These are phyloP conservation scores for Pilatotrama ljubarskyi DNA, from an alignment of 768 basidiomycete species.

Conservation along the genomic window DNA sequence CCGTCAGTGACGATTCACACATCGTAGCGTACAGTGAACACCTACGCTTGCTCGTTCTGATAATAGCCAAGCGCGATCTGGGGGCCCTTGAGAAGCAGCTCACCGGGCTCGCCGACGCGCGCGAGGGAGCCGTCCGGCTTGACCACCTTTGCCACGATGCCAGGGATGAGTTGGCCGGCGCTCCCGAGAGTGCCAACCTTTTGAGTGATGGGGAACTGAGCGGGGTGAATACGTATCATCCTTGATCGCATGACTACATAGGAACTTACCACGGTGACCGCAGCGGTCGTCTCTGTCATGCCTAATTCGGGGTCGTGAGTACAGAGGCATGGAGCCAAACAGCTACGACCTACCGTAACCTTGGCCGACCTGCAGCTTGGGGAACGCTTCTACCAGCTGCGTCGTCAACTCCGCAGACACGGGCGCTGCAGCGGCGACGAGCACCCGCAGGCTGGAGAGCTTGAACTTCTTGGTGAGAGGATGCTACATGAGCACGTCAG, in stretches of 20 bases:
- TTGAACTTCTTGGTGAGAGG: slow-evolving; percentile 33
- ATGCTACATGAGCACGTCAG: slow-evolving; percentile 19
- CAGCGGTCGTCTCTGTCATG: slow-evolving; percentile 67
- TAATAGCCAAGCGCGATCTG: slow-evolving; percentile 39
- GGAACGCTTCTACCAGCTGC: slow-evolving; percentile 49
- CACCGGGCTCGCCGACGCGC: slow-evolving; percentile 44
- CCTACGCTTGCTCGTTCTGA: slow-evolving; percentile 18
- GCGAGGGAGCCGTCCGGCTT: slow-evolving; percentile 47
- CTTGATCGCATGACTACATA: too few relatives aligned
- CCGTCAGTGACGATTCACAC: slow-evolving; percentile 48
- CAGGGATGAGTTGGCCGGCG: slow-evolving; percentile 44
- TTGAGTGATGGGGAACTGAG: slow-evolving; percentile 17
- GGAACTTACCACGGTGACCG: slow-evolving; percentile 47
- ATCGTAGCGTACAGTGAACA: neutral
- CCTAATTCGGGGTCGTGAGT: slow-evolving; percentile 41
- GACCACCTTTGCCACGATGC: slow-evolving; percentile 43
- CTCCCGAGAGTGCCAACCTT: slow-evolving; percentile 24
- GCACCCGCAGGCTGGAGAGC: slow-evolving; percentile 29
- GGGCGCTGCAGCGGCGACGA: slow-evolving; percentile 38
- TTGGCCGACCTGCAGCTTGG: slow-evolving; percentile 58
- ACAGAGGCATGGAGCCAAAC: too few relatives aligned
- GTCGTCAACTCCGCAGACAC: slow-evolving; percentile 36
- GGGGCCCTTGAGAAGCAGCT: slow-evolving; percentile 47
- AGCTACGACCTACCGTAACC: slow-evolving; percentile 46
- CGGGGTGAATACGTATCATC: neutral